These are phyloP conservation scores for Butyriboletus appendiculatus DNA, from an alignment of 1,284 basidiomycete genomes.

Conservation along the genomic window DNA sequence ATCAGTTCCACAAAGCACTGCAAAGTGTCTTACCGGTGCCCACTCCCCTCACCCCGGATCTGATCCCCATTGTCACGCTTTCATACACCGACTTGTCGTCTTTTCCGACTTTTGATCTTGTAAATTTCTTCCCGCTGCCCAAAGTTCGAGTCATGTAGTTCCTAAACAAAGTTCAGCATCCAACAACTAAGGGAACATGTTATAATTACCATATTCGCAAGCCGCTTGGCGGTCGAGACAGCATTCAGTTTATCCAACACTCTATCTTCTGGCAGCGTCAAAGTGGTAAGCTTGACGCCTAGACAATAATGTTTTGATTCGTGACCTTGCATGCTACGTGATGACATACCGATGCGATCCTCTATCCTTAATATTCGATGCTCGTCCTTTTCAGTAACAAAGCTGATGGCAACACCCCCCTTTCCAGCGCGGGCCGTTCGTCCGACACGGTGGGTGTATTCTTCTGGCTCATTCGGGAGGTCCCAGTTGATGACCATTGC, in stretches of 20 bases:
- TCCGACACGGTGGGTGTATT: constrained; percentile 82
- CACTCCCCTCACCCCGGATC: neutral
- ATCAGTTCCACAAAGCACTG: neutral
- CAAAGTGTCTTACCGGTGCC: constrained; percentile 9
- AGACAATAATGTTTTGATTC: constrained; percentile 1
- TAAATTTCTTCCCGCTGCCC: constrained; percentile 87
- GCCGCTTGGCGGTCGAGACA: constrained; percentile 89
- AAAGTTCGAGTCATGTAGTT: constrained; percentile 90
- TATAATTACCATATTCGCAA: constrained; percentile 85
- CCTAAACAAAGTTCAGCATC: constrained; percentile 47
- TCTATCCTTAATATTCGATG: constrained; percentile 86
- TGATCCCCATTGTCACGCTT: neutral
- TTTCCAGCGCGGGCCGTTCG: constrained; percentile 94
- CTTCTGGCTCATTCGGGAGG: constrained; percentile 75
- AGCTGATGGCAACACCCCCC: constrained; percentile 88
- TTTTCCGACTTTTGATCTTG: constrained; percentile 58
- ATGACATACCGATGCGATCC: constrained; percentile 73
- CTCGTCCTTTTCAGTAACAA: constrained; percentile 94
- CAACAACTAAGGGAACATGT: neutral
- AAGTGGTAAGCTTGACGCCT: constrained; percentile 77
- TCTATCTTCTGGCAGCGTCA: constrained; percentile 75
- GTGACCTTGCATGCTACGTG: neutral
- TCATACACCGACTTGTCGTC: constrained; percentile 24
- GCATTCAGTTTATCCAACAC: constrained; percentile 87
- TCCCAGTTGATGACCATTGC: constrained; percentile 98